Base-by-base conservation (phyloP, 116 monocot species). In the Phalaenopsis hybrid region DNA sequence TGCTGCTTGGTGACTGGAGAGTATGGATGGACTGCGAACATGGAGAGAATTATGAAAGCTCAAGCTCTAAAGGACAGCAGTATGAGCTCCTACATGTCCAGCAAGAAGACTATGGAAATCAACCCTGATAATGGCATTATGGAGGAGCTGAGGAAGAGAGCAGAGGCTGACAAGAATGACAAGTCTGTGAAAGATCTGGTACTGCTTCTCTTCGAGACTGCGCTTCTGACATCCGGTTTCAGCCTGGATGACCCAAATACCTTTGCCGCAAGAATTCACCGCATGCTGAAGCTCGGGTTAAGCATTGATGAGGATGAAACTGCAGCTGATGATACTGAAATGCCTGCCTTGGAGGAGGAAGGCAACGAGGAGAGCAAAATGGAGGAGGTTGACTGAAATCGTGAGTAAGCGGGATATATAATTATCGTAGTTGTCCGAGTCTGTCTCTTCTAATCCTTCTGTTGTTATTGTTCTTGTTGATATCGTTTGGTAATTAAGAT, bases 51-150 rank as follows among this genome's bases (percentile, higher is more conserved):
- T 57, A 84, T 84, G 84, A 84, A 84, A 59, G 84, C 84, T 3
- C 84, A 84, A 37, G 84, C 84, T 17, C 79, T 84, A 57, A 84
- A 79, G 75, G 84, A 84, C 75, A 80, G 2, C 34, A 84, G 80
- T 75, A 84, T 84, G 84, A 11, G 79, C 57, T 57, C 84, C 4
- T 80, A 84, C 84, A 84, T 84, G 80, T 84, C 84, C 50, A 84
- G 84, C 80, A 84, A 80, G 76, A 84, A 84, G 84, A 84, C 84
- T 0, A 80, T 84, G 80, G 84, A 84, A 76, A 84, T 84, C 33
- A 84, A 84, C 49, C 84, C 84, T 5, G 84, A 84, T 4, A 84
- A 84, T 43, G 84, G 80, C 2, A 84, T 84, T 57, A 80, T 80
- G 80, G 84, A 84, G 57, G 80, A 84, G 80, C 75, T 80, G 37